Evolutionary conservation across 2,329 filamentous ascomycete genomes (phyloP).

Genomic region (Gaeumannomyces sp.): DNA sequence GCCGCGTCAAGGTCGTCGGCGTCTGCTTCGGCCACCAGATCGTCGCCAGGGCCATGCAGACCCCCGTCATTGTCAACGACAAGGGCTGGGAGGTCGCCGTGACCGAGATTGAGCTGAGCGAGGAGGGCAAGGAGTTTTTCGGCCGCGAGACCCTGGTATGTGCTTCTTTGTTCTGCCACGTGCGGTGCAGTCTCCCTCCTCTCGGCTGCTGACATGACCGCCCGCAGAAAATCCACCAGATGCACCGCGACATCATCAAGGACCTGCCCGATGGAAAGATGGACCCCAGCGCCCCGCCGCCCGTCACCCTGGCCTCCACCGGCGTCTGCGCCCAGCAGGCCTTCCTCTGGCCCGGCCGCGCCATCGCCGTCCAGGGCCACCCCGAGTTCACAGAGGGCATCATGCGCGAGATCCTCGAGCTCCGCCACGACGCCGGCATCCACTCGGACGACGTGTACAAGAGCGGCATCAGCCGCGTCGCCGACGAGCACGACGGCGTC

Average conservation of each 20-base stretch:
- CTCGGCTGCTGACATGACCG: conserved; percentile 1
- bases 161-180: conserved; percentile 7
- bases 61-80: conserved; percentile 58
- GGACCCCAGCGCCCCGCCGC: conserved; percentile 41
- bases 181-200: neutral
- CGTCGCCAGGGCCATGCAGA: conserved; percentile 64
- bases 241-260: conserved; percentile 75
- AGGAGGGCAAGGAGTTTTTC: conserved; percentile 66
- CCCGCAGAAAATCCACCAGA: conserved; percentile 65
- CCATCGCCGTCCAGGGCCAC: conserved; percentile 79
- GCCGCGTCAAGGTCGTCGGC: conserved; percentile 66
- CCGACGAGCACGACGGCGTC: conserved; percentile 72
- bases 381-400: conserved; percentile 75
- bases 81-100: conserved; percentile 80
- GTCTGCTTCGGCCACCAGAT: conserved; percentile 90
- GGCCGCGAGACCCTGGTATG: conserved; percentile 52
- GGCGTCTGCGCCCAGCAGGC: conserved; percentile 68
- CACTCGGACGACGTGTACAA: conserved; percentile 63
- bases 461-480: conserved; percentile 61
- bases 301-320: conserved; percentile 50
- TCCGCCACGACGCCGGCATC: conserved; percentile 59
- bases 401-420: conserved; percentile 59
- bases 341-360: conserved; percentile 61
- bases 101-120: conserved; percentile 59
- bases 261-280: conserved; percentile 43